Conservation (phyloP, 352 stramenopile species). For the Globisporangium perplexum region DNA sequence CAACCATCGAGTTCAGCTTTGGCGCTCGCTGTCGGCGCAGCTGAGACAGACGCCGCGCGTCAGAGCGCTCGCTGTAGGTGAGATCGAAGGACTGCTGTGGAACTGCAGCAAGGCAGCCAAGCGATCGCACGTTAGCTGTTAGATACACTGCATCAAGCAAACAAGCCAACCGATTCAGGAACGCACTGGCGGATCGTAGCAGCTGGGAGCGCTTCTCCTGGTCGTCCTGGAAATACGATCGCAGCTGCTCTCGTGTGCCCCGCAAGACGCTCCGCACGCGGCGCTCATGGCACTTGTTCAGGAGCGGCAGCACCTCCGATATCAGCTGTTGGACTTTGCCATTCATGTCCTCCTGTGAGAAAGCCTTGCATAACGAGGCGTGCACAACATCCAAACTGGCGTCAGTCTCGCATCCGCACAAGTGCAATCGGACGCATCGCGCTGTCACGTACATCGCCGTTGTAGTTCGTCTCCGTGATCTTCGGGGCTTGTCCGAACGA, state of each 20-base stretch:
- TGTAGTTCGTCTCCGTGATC: conserved; percentile 19
- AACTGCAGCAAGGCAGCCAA: background rate
- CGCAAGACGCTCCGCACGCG: conserved; percentile 13
- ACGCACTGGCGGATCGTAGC: conserved; percentile 11
- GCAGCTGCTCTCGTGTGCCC: conserved; percentile 10
- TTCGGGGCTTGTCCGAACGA: conserved; percentile 27
- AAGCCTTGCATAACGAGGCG: background rate
- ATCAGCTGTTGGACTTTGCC: conserved; percentile 12
- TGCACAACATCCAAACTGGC: background rate
- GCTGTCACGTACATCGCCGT: conserved; percentile 23
- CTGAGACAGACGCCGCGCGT: conserved; percentile 20
- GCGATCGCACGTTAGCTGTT: background rate
- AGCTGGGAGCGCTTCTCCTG: conserved; percentile 1
- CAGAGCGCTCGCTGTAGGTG: conserved; percentile 21
- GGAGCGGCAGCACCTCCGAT: conserved; percentile 4
- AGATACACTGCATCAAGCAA: background rate
- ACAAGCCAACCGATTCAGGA: no score
- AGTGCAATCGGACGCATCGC: background rate
- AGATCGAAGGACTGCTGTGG: conserved; percentile 13
- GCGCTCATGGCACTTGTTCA: conserved; percentile 8
- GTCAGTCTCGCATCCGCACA: background rate
- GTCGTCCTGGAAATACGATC: conserved; percentile 8
- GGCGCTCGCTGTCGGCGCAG: conserved; percentile 7
- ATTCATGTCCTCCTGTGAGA: conserved; percentile 10
- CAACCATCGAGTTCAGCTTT: conserved; percentile 29